Conservation (phyloP, 129 eudicot species). For the Heracleum sosnowskyi region DNA sequence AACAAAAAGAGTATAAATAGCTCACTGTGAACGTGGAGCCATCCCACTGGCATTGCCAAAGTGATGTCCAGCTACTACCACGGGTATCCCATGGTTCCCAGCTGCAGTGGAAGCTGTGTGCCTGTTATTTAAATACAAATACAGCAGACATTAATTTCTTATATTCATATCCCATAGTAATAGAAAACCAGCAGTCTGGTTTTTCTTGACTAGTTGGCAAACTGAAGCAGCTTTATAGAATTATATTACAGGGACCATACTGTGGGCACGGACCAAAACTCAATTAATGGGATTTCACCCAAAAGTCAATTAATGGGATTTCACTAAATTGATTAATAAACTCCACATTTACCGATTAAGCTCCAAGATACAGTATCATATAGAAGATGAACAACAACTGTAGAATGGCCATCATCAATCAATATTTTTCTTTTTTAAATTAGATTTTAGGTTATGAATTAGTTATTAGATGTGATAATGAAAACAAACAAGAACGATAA, state of each 20-base stretch:
- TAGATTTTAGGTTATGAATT: not conserved
- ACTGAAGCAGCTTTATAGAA: not conserved
- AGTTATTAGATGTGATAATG: not conserved
- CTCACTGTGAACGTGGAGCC: slow-evolving; percentile 99
- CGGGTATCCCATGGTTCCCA: slow-evolving; percentile 95
- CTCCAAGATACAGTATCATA: not conserved
- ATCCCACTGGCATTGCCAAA: slow-evolving; percentile 98
- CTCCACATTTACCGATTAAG: not conserved
- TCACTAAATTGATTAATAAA: not conserved
- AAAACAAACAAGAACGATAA: not conserved
- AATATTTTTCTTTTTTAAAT: not conserved
- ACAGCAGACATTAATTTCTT: not conserved
- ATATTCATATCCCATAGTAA: not conserved
- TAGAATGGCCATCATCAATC: too few species aligned
- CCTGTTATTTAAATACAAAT: slow-evolving; percentile 32
- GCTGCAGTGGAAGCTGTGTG: slow-evolving; percentile 97
- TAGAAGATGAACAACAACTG: too few species aligned
- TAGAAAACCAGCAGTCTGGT: not conserved
- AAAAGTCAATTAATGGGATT: too few species aligned
- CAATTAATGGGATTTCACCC: not conserved
- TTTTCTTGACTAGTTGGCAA: not conserved
- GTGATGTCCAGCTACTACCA: slow-evolving; percentile 79
- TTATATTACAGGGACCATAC: not conserved
- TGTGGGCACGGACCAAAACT: not conserved
- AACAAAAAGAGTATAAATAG: not conserved